Conservation (phyloP, 1,139 yeast species). For the Candida pseudoviswanathii region DNA sequence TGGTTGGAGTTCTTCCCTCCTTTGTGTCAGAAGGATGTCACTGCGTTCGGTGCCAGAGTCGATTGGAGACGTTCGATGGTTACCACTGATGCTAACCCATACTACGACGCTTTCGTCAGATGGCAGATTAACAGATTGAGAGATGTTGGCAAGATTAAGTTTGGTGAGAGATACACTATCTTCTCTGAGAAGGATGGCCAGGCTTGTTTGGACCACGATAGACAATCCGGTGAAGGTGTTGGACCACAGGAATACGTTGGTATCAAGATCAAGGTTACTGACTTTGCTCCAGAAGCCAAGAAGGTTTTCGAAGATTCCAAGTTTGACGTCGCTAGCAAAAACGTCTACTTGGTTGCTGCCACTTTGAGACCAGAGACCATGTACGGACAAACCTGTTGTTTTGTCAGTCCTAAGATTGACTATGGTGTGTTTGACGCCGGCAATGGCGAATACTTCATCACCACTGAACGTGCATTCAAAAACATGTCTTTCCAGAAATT, state of each 20-base stretch:
- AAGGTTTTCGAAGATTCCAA: slow-evolving; percentile 45
- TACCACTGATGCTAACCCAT: slow-evolving; percentile 94
- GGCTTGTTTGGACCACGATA: slow-evolving; percentile 99
- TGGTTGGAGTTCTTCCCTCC: slow-evolving; percentile 96
- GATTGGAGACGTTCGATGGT: slow-evolving; percentile 98
- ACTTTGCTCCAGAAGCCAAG: slow-evolving; percentile 60
- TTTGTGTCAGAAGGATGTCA: slow-evolving; percentile 78
- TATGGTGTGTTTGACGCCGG: slow-evolving; percentile 94
- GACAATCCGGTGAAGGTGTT: slow-evolving; percentile 96
- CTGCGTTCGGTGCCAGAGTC: slow-evolving; percentile 85
- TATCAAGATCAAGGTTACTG: slow-evolving; percentile 75
- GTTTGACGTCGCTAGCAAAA: slow-evolving; percentile 54
- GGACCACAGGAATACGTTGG: slow-evolving; percentile 96
- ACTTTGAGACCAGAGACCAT: slow-evolving; percentile 98
- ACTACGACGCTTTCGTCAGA: slow-evolving; percentile 91
- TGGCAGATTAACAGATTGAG: slow-evolving; percentile 95
- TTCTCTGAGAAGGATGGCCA: slow-evolving; percentile 98
- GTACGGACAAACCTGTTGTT: slow-evolving; percentile 99
- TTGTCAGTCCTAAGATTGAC: slow-evolving; percentile 90
- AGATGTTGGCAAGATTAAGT: slow-evolving; percentile 87
- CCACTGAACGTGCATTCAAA: slow-evolving; percentile 96
- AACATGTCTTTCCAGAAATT: slow-evolving; percentile 95
- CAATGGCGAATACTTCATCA: slow-evolving; percentile 71
- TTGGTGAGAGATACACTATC: slow-evolving; percentile 97
- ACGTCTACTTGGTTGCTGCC: slow-evolving; percentile 87